These are phyloP conservation scores for Kwoniella sp. DNA, from an alignment of 768 basidiomycete species.

Conservation along the genomic window DNA sequence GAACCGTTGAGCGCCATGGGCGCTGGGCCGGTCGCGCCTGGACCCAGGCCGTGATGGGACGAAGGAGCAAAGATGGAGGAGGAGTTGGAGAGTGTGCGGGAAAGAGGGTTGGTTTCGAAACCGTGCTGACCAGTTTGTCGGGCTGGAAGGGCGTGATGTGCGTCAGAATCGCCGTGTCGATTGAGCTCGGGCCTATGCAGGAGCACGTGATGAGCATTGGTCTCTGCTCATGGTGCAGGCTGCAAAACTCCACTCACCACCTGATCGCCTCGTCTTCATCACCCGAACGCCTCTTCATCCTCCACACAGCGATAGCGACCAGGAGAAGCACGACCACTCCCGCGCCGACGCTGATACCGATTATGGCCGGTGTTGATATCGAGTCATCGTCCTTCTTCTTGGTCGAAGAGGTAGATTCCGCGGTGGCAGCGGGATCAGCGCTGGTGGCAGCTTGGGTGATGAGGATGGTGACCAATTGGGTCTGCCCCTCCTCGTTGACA, in stretches of 20 bases:
- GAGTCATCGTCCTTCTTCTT: conserved; percentile 8
- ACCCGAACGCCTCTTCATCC: conserved; percentile 37
- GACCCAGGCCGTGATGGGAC: conserved; percentile 1
- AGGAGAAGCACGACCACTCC: conserved; percentile 41
- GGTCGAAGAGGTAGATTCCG: conserved; percentile 14
- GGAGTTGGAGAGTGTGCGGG: conserved; percentile 38
- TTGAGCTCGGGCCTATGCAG: conserved; percentile 46
- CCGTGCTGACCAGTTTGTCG: conserved; percentile 47
- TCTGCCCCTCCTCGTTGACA: conserved; percentile 35
- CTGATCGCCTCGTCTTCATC: conserved; percentile 49
- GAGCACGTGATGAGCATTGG: neutral
- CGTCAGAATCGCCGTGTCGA: conserved; percentile 44
- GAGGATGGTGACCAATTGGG: conserved; percentile 32
- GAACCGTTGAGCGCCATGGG: conserved; percentile 42
- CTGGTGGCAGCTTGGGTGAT: conserved; percentile 29
- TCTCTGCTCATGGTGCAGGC: neutral
- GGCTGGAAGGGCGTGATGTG: conserved; percentile 46
- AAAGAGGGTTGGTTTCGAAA: conserved; percentile 46
- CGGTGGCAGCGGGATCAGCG: conserved; percentile 14
- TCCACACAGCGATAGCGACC: conserved; percentile 42
- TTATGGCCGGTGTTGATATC: conserved; percentile 39
- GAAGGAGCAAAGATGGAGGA: conserved; percentile 35
- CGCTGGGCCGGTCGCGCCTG: conserved; percentile 5
- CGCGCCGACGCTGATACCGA: conserved; percentile 43
- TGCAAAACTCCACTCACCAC: conserved; percentile 26